Conservation (phyloP, 371 early-diverging fungal genomes). For the Rhizopus stolonifer region DNA sequence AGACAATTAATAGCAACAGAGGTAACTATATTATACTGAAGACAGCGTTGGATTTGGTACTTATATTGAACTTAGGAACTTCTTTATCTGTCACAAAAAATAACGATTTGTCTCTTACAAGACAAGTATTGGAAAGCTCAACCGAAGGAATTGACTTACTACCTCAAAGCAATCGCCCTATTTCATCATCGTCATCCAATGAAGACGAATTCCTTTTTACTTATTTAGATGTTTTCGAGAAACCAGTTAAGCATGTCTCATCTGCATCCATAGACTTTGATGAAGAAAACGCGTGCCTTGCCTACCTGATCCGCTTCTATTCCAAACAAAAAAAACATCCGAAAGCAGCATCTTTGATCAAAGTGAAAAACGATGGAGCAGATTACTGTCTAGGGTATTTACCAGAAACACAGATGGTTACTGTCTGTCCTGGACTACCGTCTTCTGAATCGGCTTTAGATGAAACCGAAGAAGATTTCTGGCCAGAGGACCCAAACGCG, state of each 20-base stretch:
- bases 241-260: slow-evolving; percentile 23
- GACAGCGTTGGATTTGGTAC: too few species aligned
- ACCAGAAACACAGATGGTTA: slow-evolving; percentile 13
- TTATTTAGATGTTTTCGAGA: slow-evolving; percentile 23
- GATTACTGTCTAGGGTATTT: slow-evolving; percentile 22
- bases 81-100: too few species aligned
- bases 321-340: slow-evolving; percentile 25
- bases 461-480: slow-evolving; percentile 23
- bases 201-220: slow-evolving; percentile 28
- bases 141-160: too few species aligned
- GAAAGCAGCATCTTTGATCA: slow-evolving; percentile 1
- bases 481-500: slow-evolving; percentile 18
- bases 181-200: too few species aligned
- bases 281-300: slow-evolving; percentile 9
- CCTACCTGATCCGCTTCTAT: slow-evolving; percentile 34
- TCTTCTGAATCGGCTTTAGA: too few species aligned
- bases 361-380: slow-evolving; percentile 4
- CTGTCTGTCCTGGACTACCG: slow-evolving; percentile 34
- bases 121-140: too few species aligned
- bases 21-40: too few species aligned
- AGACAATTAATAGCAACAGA: background rate
- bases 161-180: too few species aligned
- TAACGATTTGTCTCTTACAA: too few species aligned
- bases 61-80: too few species aligned
- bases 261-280: slow-evolving; percentile 33